Percentiles rank a stretch among this genome's conserved stretches.
These are phyloP conservation scores for Salix udensis DNA, from an alignment of 345 rosid genomes.

Conservation along the genomic window DNA sequence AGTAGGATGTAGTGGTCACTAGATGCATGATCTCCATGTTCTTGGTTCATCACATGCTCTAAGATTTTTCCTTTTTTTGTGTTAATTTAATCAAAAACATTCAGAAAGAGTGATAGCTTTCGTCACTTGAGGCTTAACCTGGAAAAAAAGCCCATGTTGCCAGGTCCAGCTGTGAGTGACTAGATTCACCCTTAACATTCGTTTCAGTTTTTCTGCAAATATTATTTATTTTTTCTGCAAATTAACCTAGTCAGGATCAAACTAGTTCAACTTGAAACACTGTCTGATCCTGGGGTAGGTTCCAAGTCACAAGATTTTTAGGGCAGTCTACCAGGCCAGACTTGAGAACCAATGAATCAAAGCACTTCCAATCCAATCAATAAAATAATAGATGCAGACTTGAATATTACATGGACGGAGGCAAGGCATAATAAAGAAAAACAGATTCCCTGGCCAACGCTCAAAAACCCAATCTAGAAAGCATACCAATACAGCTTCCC, in stretches of 20 bases:
- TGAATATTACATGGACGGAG: slow-evolving; percentile 2
- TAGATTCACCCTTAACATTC: too few species aligned
- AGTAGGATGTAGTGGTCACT: neutral
- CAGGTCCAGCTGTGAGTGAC: too few species aligned
- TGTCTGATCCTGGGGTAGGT: too few species aligned
- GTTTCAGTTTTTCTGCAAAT: too few species aligned
- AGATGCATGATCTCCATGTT: neutral
- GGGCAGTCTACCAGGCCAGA: too few species aligned
- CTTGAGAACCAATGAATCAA: too few species aligned
- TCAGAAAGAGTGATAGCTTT: neutral
- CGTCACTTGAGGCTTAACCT: neutral
- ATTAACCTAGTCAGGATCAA: too few species aligned
- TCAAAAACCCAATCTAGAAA: neutral
- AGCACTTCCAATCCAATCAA: slow-evolving; percentile 1
- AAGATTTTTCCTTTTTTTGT: neutral
- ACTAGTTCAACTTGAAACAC: too few species aligned
- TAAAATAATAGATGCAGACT: neutral
- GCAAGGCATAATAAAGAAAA: slow-evolving; percentile 6
- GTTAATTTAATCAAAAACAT: neutral
- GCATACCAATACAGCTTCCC: neutral
- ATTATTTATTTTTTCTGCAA: too few species aligned
- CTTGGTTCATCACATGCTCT: neutral
- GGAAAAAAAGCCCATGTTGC: too few species aligned
- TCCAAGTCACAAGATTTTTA: too few species aligned
- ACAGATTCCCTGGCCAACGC: slow-evolving; percentile 11